Evolutionary conservation across 2,329 filamentous ascomycete species (phyloP), one percentile per base, ranked within the genome.

Genomic region (Didymella keratinophila): DNA sequence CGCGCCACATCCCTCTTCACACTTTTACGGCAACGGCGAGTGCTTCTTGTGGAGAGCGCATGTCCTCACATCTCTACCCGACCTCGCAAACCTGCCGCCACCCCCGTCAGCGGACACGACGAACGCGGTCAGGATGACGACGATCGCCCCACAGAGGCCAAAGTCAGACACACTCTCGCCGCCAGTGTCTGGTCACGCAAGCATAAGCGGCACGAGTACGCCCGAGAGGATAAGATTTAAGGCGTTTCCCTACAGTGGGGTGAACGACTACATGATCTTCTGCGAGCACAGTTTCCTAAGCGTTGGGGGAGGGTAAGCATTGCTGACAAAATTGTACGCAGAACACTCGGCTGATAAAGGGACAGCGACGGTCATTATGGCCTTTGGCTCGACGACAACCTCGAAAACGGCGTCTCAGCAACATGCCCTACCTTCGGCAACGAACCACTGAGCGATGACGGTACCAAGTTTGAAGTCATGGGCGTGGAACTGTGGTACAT

Each of bases 191-290:
- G 67, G 66, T 52, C 64, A 72, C 62, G 57, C 73, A 63, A 76
- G 73, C 36, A 70, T 74, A 55, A 81, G 78, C 66, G 79, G 83
- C 2, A 78, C 84, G 1, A 84, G 82, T 25, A 87, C 87, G 4
- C 86, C 87, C 4, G 91, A 94, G 61, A 84, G 87, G 25, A 92
- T 98, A 66, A 88, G 95, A 20, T 99, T 99, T 84, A 97, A 97
- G 78, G 94, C 94, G 0, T 99, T 98, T 70, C 93, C 94, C 0
- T 98, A 97, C 73, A 96, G 91, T 56, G 95, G 95, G 5, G 86
- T 96, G 39, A 98, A 99, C 76, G 95, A 98, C 77, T 99, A 96
- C 75, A 92, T 94, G 81, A 95, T 98, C 66, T 90, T 96, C 71
- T 98, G 94, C 78, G 93, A 98, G 78, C 83, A 87, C 3, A 86